Evolutionary conservation across 2,329 filamentous ascomycete genomes (phyloP), one percentile per base, ranked within the genome.

Genomic region (Gyromitra esculenta): DNA sequence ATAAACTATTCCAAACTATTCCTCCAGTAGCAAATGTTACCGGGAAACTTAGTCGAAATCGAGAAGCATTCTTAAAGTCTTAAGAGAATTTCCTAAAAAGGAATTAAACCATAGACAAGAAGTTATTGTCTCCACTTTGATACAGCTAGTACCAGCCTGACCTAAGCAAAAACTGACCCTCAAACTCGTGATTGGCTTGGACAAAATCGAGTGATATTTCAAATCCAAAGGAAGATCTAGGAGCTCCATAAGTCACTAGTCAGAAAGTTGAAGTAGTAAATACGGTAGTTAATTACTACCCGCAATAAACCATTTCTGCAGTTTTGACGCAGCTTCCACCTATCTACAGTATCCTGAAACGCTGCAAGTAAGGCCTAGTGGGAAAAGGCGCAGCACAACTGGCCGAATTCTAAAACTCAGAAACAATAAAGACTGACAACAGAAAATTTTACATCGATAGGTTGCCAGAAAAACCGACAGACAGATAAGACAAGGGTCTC

Each of bases 301-400:
- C 45, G 15, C 35, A 41, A 21, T 37, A 52, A 13, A 18, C 2
- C 4, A 8, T 5, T 8, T 37, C 37, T 21, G 15, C 7, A 68
- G 11, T 2, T 68, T 41, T 68, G 60, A n/a, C 18, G 41, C 21
- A n/a, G 11, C 7, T 59, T 1, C 6, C 15, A 39, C 45, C 45
- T 37, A 57, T 35, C 43, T 54, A 15, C 39, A 54, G 11, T 39
- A 39, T 21, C 50, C 37, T 48, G 50, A 64, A 56, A 45, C 48
- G 43, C 45, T 25, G 48, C 48, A 15, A 31, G 25, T 48, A 50
- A 56, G 45, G 35, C 48, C 18, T 0, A 4, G 25, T 1, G 25
- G 25, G 25, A 4, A 4, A 67, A 59, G 65, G 65, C 65, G 65
- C 65, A 69, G 65, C 54, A 69, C 35, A n/a, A 18, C 63, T 21